Base-by-base conservation (phyloP, 306 rosid species). In the Senna siamea region DNA sequence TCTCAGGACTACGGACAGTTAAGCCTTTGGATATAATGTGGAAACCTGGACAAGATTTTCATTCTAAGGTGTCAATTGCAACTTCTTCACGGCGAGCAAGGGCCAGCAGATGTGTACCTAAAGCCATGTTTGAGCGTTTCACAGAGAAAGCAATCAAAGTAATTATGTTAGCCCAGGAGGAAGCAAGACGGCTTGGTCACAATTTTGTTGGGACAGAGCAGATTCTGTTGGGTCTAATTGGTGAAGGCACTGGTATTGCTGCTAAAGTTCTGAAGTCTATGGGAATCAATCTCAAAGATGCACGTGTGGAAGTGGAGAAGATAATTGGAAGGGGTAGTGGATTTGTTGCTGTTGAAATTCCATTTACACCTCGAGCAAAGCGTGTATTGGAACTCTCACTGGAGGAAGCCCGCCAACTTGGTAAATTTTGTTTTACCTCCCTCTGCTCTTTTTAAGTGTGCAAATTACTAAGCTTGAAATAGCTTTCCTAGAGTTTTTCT, bases 311-410 rank as follows among this genome's bases (percentile, higher is more conserved):
- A 84, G 98, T 94, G 76, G 98, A 94, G 82, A 94, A 94, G 86
- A 94, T 94, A 67, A 94, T 94, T 77, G 99, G 99, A 85, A 87
- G 99, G 81, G 99, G 99, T 26, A 94, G 99, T 78, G 99, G 97
- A 37, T 92, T 94, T 83, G 99, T 94, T 73, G 96, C 99, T 1
- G 99, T 89, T 59, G 99, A 94, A 78, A 94, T 94, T 84, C 97
- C 99, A 0, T 94, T 94, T 80, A 94, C 99, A 59, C 97, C 99
- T 18, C 96, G 97, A 59, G 99, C 99, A 34, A 94, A 94, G 89
- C 97, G 97, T 68, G 99, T 92, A 46, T 82, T 94, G 88, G 99
- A 94, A 80, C 96, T 92, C 76, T 94, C 99, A 14, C 81, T 94
- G 23, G 97, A 94, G 87, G 99, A 94, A 87, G 99, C 97, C 53